Base-by-base conservation (phyloP, 139 green algal genomes). In the Chlorella sp. region DNA sequence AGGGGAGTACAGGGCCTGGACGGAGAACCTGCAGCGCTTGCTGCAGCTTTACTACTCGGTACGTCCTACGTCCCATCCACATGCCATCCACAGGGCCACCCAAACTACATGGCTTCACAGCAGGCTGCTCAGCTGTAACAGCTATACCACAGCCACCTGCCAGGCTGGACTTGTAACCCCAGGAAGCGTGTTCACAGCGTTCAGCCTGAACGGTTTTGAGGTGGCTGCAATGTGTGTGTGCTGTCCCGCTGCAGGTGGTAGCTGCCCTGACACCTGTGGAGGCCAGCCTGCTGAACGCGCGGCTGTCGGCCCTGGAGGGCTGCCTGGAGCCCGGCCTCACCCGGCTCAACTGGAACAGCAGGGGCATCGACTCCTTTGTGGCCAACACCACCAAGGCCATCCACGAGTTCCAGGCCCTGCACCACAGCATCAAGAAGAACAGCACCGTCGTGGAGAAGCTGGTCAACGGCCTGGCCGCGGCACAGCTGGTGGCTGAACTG, bases 301-400 rank as follows among this genome's bases (percentile, higher is more conserved):
- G 86, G 51, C 80, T 96, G 49, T 59, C 74, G 32, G 64, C 85
- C 62, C 88, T 97, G 63, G 82, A 93, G 69, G 23, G 61, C 5
- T 80, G 69, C 34, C 82, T 97, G 67, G 73, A 92, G 29, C 86
- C 91, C 2, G 93, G 92, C 67, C 89, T 96, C 73, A 75, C 71
- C 20, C 86, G 83, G 42, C 84, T 96, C 20, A 97, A 97, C 85
- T 97, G 93, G 93, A 95, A 94, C 80, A 92, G 83, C 34, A 84
- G 96, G 29, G 88, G 87, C 81, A 96, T 97, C 59, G 73, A 79
- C 1, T 85, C 94, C 27, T 97, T 96, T 83, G 86, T 94, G 55
- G 76, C 71, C 26, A 27, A 69, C 1, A 89, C 82, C 77, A 89
- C 80, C 75, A 94, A 93, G 79, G 83, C 80, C 34, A 91, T 96